Percentiles rank a stretch among this genome's conserved stretches.
Evolutionary conservation across 2,329 filamentous ascomycete genomes (phyloP).

Genomic region (Stagonosporopsis chrysanthemi): DNA sequence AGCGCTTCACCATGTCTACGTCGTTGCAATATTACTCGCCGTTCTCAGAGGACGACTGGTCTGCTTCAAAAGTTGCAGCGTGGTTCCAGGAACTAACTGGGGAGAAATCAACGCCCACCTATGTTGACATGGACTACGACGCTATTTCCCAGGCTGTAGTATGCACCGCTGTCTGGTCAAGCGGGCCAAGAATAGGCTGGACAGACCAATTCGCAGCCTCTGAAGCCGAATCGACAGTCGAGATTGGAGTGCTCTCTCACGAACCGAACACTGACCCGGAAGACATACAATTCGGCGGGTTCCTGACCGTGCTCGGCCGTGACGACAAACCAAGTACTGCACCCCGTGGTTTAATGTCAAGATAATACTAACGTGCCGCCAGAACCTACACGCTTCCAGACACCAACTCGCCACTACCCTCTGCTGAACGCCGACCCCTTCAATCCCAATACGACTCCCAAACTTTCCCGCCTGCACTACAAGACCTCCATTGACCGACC

Average conservation of each 20-base stretch:
- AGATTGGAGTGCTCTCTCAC: constrained; percentile 79
- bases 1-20: constrained; percentile 68
- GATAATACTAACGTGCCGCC: constrained; percentile 13
- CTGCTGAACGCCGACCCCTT: constrained; percentile 41
- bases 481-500: constrained; percentile 71
- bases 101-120: constrained; percentile 58
- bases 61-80: background rate
- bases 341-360: background rate
- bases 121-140: constrained; percentile 81
- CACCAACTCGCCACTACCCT: constrained; percentile 80
- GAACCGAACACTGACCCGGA: constrained; percentile 71
- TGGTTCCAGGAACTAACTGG: background rate
- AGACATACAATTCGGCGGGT: constrained; percentile 79
- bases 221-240: constrained; percentile 64
- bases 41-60: constrained; percentile 10
- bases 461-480: constrained; percentile 55
- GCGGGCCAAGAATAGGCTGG: constrained; percentile 51
- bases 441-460: constrained; percentile 37
- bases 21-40: constrained; percentile 74
- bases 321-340: constrained; percentile 68
- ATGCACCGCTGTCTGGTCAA: constrained; percentile 69
- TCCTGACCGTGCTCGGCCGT: constrained; percentile 79
- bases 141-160: constrained; percentile 70
- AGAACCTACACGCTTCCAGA: constrained; percentile 82
- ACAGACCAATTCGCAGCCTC: constrained; percentile 52